Base-by-base conservation (phyloP, 2,329 filamentous ascomycete species). In the Apiospora rasikravindrae region DNA sequence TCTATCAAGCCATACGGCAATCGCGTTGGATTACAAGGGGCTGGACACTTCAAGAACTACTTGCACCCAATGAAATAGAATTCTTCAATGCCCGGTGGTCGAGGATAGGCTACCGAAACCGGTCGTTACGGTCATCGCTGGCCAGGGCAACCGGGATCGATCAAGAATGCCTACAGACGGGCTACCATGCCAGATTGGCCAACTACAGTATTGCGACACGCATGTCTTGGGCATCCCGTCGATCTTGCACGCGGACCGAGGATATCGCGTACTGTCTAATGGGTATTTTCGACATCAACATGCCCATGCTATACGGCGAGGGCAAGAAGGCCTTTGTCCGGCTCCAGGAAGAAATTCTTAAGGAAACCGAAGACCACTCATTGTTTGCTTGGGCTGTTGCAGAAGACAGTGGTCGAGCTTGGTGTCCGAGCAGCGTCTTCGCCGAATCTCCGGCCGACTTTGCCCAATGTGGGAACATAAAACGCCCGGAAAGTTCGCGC, bases 251-350 rank as follows among this genome's bases (percentile, higher is more conserved):
- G 4, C 72, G 77, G 3, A 47, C 66, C 61, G 77, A 81, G 47
- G 80, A 82, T 69, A 66, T 76, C n/a, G 79, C 80, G 0, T 82
- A 81, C 72, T 78, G 79, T 40, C 71, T 82, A 1, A 68, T 82
- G 6, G 81, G 81, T 0, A 45, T 82, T 1, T 81, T 82, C 42
- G 75, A 76, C 42, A 73, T 82, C 37, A 79, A 77, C 26, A 80
- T 82, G 74, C 76, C 80, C 4, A 66, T 81, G 51, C 73, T 81
- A 4, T 81, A 81, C 40, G 79, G 80, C 3, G 81, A 82, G 68
- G 79, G 80, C 19, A 68, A 68, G 4, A 74, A 74, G 42, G 78
- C 80, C 1, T 81, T 80, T 57, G 66, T 74, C 29, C 70, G 79
- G n/a, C 76, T 81, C 1, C 77, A 80, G 69, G 71, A 78, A n/a